Conservation (phyloP, 768 basidiomycete genomes). For the Paxillus rubicundulus region DNA sequence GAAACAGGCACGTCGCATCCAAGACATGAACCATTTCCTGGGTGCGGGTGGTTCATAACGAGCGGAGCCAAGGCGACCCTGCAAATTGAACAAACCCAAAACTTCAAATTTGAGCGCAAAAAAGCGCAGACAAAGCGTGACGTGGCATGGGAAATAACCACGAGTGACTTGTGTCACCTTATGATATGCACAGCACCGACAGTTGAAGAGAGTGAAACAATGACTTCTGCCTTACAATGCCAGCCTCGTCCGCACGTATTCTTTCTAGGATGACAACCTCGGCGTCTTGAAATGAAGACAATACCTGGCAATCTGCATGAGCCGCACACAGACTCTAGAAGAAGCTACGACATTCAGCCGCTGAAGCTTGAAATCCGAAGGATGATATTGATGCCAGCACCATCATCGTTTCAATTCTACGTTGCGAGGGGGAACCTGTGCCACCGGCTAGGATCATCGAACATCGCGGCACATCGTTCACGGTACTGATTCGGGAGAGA, state of each 20-base stretch:
- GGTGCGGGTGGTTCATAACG: conserved; percentile 10
- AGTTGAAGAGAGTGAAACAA: conserved; percentile 22
- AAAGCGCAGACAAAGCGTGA: conserved; percentile 1
- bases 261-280: conserved; percentile 16
- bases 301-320: conserved; percentile 4
- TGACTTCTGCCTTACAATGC: background rate
- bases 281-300: conserved; percentile 17
- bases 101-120: conserved; percentile 1
- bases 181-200: conserved; percentile 4
- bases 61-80: conserved; percentile 12
- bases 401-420: too few species aligned
- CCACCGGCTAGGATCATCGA: too few species aligned
- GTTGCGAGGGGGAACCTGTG: too few species aligned
- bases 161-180: too few species aligned
- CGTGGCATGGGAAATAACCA: conserved; percentile 17
- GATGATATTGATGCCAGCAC: too few species aligned
- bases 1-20: conserved; percentile 21
- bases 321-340: too few species aligned
- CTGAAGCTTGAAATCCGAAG: too few species aligned
- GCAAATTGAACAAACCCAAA: conserved; percentile 6
- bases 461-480: too few species aligned
- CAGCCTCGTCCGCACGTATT: conserved; percentile 4
- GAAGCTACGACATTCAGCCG: too few species aligned
- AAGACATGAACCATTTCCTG: conserved; percentile 8
- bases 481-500: too few species aligned